Conservation (phyloP, 73 alveolate genomes). For the Paramecium sexaurelia region DNA sequence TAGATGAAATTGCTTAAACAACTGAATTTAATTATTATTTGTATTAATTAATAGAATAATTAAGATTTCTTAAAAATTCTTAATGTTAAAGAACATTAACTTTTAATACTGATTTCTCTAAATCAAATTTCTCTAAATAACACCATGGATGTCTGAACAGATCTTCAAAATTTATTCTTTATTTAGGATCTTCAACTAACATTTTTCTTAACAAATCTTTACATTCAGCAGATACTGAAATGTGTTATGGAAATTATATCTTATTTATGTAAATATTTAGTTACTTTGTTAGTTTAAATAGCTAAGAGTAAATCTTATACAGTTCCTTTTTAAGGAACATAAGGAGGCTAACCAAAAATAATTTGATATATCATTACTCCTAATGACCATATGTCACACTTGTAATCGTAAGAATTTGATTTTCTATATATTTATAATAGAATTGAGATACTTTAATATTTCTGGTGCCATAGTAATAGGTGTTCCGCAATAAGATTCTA, state of each 20-base stretch:
- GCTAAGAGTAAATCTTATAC: slow-evolving; percentile 51
- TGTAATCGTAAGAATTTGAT: slow-evolving; percentile 58
- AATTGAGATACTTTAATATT: slow-evolving; percentile 61
- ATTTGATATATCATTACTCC: slow-evolving; percentile 81
- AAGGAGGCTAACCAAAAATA: slow-evolving; percentile 75
- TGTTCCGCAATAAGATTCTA: slow-evolving; percentile 74
- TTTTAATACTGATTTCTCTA: not conserved
- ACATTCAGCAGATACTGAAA: slow-evolving; percentile 45
- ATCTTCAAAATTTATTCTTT: slow-evolving; percentile 59
- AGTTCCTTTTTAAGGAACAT: slow-evolving; percentile 62
- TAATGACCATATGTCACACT: slow-evolving; percentile 82
- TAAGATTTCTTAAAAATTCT: not conserved
- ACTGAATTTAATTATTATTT: too few relatives aligned
- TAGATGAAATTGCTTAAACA: too few relatives aligned
- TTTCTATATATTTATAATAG: not conserved
- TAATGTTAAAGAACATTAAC: not conserved
- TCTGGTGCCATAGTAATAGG: slow-evolving; percentile 90
- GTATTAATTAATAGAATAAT: not conserved
- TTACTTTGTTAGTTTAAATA: slow-evolving; percentile 46
- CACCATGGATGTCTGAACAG: slow-evolving; percentile 62
- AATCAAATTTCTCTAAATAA: not conserved
- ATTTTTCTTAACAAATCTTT: slow-evolving; percentile 57
- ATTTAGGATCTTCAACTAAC: slow-evolving; percentile 56
- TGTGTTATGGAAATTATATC: slow-evolving; percentile 38
- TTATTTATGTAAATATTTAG: not conserved